Evolutionary conservation across 148 eudicot species (phyloP).

Genomic region (Vaccinium macrocarpon): DNA sequence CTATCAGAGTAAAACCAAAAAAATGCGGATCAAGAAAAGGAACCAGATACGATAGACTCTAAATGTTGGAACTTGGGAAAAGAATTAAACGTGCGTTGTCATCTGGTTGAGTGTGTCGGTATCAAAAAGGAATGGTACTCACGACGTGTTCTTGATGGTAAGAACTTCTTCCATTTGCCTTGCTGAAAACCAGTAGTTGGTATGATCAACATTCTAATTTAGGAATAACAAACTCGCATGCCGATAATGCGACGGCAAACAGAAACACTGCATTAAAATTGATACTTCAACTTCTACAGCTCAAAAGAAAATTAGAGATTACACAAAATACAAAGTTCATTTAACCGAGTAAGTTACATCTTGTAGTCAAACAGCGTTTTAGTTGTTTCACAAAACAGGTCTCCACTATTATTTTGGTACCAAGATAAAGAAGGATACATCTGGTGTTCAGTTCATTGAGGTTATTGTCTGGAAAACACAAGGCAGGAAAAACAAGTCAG

Average conservation of each 20-base stretch:
- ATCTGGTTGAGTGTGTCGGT: not conserved
- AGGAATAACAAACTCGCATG: not conserved
- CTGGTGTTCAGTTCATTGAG: no score
- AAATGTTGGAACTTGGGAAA: not conserved
- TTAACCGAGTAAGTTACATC: not conserved
- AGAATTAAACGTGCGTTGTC: not conserved
- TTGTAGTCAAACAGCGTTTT: not conserved
- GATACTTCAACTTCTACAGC: not conserved
- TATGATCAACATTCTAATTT: not conserved
- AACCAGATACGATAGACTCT: not conserved
- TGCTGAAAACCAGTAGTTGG: constrained; percentile 41
- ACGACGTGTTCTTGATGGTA: constrained; percentile 90
- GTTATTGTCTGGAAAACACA: no score
- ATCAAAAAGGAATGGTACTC: constrained; percentile 25
- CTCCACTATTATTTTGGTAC: not conserved
- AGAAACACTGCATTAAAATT: not conserved
- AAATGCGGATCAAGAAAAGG: not conserved
- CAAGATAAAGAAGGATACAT: not conserved
- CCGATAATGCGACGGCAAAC: not conserved
- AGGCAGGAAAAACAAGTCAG: no score
- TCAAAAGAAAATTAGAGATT: not conserved
- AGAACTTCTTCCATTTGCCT: constrained; percentile 84
- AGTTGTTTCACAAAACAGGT: not conserved
- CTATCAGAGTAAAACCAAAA: not conserved
- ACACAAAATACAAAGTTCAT: not conserved